Percentiles rank a stretch among this genome's conserved stretches.
These are phyloP conservation scores for Euphorbia tirucalli DNA, from an alignment of 345 rosid species.

Conservation along the genomic window DNA sequence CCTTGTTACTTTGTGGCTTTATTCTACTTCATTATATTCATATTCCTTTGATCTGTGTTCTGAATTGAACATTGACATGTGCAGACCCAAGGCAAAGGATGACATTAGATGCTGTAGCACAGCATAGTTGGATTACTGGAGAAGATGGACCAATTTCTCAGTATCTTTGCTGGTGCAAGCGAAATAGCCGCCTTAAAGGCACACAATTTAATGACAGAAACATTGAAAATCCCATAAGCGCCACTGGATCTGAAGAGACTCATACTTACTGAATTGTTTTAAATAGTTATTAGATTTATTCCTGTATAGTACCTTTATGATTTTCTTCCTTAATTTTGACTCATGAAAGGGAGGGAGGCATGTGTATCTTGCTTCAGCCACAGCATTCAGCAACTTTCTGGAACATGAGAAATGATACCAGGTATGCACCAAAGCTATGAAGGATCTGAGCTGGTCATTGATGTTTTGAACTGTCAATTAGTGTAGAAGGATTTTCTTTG, in stretches of 20 bases:
- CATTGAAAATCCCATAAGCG: background rate
- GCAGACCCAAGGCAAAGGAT: constrained; percentile 76
- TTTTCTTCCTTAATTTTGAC: background rate
- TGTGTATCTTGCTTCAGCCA: background rate
- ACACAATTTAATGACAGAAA: constrained; percentile 30
- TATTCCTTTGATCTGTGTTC: background rate
- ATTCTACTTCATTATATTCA: background rate
- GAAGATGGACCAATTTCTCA: constrained; percentile 62
- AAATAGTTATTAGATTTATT: constrained; percentile 15
- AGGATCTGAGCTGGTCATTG: background rate
- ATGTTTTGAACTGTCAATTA: background rate
- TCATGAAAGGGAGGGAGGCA: background rate
- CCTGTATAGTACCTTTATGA: constrained; percentile 23
- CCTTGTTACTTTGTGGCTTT: background rate
- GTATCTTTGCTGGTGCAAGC: constrained; percentile 83
- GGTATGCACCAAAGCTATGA: background rate
- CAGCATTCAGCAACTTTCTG: background rate
- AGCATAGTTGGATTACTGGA: constrained; percentile 76
- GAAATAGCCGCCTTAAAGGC: constrained; percentile 34
- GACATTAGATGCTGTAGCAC: constrained; percentile 65
- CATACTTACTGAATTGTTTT: constrained; percentile 23
- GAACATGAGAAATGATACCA: background rate
- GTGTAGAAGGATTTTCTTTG: background rate
- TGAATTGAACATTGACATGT: constrained; percentile 11
- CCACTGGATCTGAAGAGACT: background rate